Evolutionary conservation across 805 yeast genomes (phyloP), one percentile per base, ranked within the genome.

Genomic region (Isabelozyma pseudorhagii): DNA sequence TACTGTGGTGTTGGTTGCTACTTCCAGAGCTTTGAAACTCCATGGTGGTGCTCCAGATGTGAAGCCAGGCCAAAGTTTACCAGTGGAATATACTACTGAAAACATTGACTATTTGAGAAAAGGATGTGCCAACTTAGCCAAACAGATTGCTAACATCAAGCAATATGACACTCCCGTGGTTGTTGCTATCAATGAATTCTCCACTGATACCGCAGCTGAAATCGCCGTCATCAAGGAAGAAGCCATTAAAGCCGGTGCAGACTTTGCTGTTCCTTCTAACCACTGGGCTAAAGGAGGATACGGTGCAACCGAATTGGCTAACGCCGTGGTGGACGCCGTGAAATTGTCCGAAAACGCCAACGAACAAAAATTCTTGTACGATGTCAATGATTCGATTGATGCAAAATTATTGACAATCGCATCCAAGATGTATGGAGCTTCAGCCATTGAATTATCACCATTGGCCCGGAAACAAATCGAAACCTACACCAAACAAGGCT

Each of bases 31-130:
- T n/a, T 82, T 93, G 70, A 93, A 93, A 72, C 83, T 89, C 49
- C 98, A 93, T 66, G 98, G 98, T 53, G 98, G 97, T 55, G 98
- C 96, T 45, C 92, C 97, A 14, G 96, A 89, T 60, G 97, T 93
- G 53, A 89, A 89, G 64, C 97, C 98, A 14, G 98, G 97, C 51
- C 87, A 83, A 58, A 80, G 90, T 39, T 78, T 93, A 59, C 96
- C 98, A 36, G 77, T 74, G 38, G 97, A 81, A 61, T 93, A 93
- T 73, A 72, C 81, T 42, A 78, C 82, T 54, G 97, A 92, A 73
- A 86, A 91, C 68, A 81, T 87, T 49, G 96, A 86, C 38, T 78
- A 84, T 63, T 81, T 93, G 57, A 77, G 81, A 49, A 77, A 78
- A 48, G 98, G 98, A 47, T 86, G 93, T 68, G 84, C 89, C 52